Conservation (phyloP, 2,329 filamentous ascomycete species). For the Ophiosphaerella herpotricha region DNA sequence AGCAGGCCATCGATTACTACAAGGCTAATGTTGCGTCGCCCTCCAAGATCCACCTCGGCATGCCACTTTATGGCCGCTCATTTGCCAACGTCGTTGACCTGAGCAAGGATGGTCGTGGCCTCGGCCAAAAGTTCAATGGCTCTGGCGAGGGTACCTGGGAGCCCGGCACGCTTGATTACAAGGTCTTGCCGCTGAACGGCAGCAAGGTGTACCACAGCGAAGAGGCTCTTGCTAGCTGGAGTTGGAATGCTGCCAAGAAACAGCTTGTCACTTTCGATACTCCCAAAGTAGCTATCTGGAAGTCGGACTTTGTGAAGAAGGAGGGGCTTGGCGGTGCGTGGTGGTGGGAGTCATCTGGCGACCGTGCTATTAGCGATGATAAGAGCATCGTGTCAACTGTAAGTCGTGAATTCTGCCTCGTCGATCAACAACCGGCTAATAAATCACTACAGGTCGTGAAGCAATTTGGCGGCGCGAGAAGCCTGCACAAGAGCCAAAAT, state of each 20-base stretch:
- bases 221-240: constrained; percentile 24
- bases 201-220: constrained; percentile 25
- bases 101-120: constrained; percentile 54
- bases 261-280: constrained; percentile 35
- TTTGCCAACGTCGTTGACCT: constrained; percentile 31
- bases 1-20: constrained; percentile 33
- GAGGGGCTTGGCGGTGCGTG: constrained; percentile 35
- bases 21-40: constrained; percentile 19
- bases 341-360: constrained; percentile 38
- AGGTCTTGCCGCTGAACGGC: constrained; percentile 28
- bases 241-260: constrained; percentile 23
- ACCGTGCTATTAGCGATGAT: constrained; percentile 15
- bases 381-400: constrained; percentile 27
- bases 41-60: constrained; percentile 31
- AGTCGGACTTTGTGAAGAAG: constrained; percentile 29
- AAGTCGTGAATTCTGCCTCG: background rate
- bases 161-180: constrained; percentile 34
- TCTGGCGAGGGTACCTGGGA: constrained; percentile 31
- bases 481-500: constrained; percentile 13
- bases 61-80: constrained; percentile 38
- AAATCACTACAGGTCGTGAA: constrained; percentile 8
- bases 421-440: background rate
- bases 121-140: constrained; percentile 32
- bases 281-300: constrained; percentile 25
- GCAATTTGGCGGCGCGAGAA: constrained; percentile 16